phyloP scores from a whole-genome alignment of 164 flowering plant genomes.

The Vitis riparia region DNA sequence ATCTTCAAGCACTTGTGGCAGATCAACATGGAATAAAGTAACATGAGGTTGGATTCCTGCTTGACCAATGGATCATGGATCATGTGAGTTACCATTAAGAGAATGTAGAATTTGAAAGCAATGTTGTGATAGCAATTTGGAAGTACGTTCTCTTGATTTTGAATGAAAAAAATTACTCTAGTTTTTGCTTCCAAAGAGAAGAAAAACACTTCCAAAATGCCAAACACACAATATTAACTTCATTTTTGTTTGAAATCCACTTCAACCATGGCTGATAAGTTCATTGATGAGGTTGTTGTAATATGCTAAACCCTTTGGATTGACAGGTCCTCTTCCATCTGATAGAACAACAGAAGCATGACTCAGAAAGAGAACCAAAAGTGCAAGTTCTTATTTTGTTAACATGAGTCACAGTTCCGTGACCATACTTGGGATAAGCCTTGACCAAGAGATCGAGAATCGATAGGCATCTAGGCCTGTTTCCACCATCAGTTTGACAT shows the following conservation, averaged over 20 bases:
- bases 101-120: too few species aligned
- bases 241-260: neutral
- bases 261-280: constrained; percentile 25
- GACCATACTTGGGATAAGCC: constrained; percentile 45
- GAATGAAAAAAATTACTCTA: neutral
- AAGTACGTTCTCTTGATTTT: too few species aligned
- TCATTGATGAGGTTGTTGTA: constrained; percentile 51
- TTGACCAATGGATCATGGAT: too few species aligned
- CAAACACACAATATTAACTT: neutral
- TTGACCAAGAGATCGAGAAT: constrained; percentile 61
- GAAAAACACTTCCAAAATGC: neutral
- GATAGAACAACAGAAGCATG: constrained; percentile 1
- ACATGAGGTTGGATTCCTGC: constrained; percentile 21
- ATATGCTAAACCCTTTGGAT: constrained; percentile 38
- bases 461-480: constrained; percentile 48
- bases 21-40: constrained; percentile 15
- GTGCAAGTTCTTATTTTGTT: neutral
- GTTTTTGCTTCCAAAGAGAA: neutral
- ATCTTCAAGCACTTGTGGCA: constrained; percentile 11
- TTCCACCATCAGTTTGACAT: constrained; percentile 54
- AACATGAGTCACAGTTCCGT: neutral
- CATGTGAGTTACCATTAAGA: too few species aligned
- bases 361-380: neutral
- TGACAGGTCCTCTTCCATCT: constrained; percentile 46
- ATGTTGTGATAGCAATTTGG: too few species aligned